Evolutionary conservation across 441 rosid genomes (phyloP), one percentile per base, ranked within the genome.

Genomic region (Jatropha multifida): DNA sequence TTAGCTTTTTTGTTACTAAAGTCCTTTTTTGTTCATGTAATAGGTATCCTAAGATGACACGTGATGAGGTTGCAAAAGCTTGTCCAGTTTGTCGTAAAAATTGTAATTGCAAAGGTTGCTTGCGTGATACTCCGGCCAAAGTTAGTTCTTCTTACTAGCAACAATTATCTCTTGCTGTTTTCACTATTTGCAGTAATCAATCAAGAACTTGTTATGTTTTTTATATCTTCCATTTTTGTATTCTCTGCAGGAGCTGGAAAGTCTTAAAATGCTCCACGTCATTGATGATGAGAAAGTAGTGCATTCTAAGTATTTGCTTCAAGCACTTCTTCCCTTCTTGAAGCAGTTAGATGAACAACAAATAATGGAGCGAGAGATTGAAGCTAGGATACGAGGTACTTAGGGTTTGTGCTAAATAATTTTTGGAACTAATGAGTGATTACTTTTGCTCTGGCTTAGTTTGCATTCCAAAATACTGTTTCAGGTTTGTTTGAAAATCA

Each of bases 31-130:
- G 67, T 68, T 52, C 11, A 54, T 78, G 17, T 15, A 72, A 9
- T 76, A 90, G 93, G 95, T 90, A 90, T 81, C 96, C 93, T 71
- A 83, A 76, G 65, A 76, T 82, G 87, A 78, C 83, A 26, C 84
- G 82, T 80, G 85, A 85, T 38, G 89, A 83, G 46, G 79, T 89
- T 76, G 87, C 88, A 7, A 71, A 75, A 7, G 78, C 77, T 68
- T 90, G 96, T 71, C 96, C 96, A 23, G 76, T 89, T 81, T 89
- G 96, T 74, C 80, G 75, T 3, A 61, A 69, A 26, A 90, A 85
- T 76, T 89, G 96, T 81, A 89, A 88, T 74, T 90, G 96, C 79
- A 89, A 89, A 81, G 77, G 89, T 51, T 90, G 95, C 81, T 79
- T 90, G 81, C 88, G 92, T 40, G 85, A 82, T 73, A 81, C 79